These are phyloP conservation scores for Nakazawaea pomicola DNA, from an alignment of 805 yeast species.

Conservation along the genomic window DNA sequence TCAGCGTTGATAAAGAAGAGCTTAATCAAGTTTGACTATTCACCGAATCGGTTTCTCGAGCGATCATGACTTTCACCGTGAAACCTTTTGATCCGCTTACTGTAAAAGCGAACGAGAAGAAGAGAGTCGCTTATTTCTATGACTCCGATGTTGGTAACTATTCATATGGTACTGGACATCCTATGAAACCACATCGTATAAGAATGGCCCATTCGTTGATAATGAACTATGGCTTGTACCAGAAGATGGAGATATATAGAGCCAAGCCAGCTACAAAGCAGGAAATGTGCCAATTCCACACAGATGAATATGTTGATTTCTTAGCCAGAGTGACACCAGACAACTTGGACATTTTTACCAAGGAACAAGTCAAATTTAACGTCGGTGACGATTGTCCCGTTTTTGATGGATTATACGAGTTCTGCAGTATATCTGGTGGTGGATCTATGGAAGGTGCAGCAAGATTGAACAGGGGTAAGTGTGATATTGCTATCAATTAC, in stretches of 20 bases:
- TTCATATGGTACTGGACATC: slow-evolving; percentile 98
- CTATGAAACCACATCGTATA: slow-evolving; percentile 98
- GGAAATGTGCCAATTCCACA: slow-evolving; percentile 97
- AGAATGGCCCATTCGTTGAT: slow-evolving; percentile 97
- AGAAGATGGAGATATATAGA: slow-evolving; percentile 94
- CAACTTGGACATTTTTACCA: slow-evolving; percentile 78
- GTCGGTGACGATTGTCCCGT: slow-evolving; percentile 95
- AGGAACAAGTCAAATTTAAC: slow-evolving; percentile 87
- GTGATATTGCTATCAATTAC: slow-evolving; percentile 90
- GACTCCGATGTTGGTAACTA: slow-evolving; percentile 96
- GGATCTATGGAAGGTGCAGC: slow-evolving; percentile 90
- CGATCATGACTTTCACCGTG: slow-evolving; percentile 40
- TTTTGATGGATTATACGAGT: slow-evolving; percentile 73
- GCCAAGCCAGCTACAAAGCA: slow-evolving; percentile 98
- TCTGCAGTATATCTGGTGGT: slow-evolving; percentile 78
- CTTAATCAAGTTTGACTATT: too few species aligned
- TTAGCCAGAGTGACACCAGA: slow-evolving; percentile 88
- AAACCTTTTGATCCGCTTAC: slow-evolving; percentile 62
- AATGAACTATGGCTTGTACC: slow-evolving; percentile 94
- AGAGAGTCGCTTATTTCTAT: slow-evolving; percentile 72
- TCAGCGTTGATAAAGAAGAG: too few species aligned
- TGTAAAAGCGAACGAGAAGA: slow-evolving; percentile 49
- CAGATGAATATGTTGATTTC: slow-evolving; percentile 95
- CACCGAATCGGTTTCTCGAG: too few species aligned
- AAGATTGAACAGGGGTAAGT: slow-evolving; percentile 71